Percentiles rank a stretch among this genome's conserved stretches.
phyloP scores from a whole-genome alignment of 2,329 filamentous ascomycete genomes.

The Pseudomassariella vexata region DNA sequence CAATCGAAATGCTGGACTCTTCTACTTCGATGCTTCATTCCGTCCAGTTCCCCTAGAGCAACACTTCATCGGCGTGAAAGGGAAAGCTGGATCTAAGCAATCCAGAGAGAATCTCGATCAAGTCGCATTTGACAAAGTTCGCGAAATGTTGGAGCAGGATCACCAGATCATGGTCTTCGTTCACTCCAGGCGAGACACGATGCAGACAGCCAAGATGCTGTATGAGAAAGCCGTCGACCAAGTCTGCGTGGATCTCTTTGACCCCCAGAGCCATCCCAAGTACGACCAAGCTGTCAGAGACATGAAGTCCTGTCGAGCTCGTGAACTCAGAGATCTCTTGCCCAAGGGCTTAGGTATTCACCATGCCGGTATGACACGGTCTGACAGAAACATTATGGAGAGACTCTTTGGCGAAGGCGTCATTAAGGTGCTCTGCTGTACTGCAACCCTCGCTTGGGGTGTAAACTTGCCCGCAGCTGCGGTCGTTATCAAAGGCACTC shows the following conservation, averaged over 20 bases:
- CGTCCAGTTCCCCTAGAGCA: conserved; percentile 93
- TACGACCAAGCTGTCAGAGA: conserved; percentile 78
- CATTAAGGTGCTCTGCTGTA: conserved; percentile 97
- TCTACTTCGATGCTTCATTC: conserved; percentile 96
- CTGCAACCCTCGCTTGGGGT: conserved; percentile 95
- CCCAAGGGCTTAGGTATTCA: conserved; percentile 91
- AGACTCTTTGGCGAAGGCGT: conserved; percentile 84
- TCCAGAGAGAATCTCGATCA: conserved; percentile 85
- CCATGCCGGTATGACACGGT: conserved; percentile 92
- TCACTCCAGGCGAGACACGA: conserved; percentile 90
- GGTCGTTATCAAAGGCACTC: conserved; percentile 96
- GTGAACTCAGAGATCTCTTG: conserved; percentile 82
- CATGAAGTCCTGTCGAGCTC: conserved; percentile 78
- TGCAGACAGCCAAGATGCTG: conserved; percentile 79
- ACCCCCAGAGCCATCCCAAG: conserved; percentile 69
- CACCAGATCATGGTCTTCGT: conserved; percentile 99
- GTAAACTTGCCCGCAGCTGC: conserved; percentile 96
- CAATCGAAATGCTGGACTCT: conserved; percentile 85
- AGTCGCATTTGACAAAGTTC: conserved; percentile 88
- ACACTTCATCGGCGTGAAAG: conserved; percentile 94
- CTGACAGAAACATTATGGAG: conserved; percentile 94
- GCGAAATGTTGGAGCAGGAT: conserved; percentile 83
- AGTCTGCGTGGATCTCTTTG: conserved; percentile 73
- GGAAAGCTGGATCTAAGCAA: conserved; percentile 74
- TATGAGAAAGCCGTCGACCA: conserved; percentile 83